Evolutionary conservation across 805 yeast genomes (phyloP).

Genomic region (Komagataella mondaviorum): DNA sequence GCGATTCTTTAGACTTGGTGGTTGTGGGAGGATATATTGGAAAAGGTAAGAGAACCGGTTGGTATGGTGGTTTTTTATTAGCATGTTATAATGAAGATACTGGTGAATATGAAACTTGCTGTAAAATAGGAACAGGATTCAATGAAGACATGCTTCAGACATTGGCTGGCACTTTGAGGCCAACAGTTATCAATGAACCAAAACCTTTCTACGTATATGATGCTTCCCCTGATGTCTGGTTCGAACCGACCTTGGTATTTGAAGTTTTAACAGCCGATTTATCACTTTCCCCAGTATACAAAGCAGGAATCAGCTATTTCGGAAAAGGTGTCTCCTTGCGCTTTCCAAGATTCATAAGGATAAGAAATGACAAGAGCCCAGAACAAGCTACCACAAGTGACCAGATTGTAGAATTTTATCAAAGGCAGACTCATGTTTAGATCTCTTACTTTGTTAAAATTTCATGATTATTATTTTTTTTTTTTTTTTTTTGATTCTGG

Average conservation of each 20-base stretch:
- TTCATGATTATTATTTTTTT: no score
- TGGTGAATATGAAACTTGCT: slow-evolving; percentile 88
- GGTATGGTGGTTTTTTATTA: slow-evolving; percentile 86
- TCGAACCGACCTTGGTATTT: slow-evolving; percentile 73
- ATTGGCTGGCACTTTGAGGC: slow-evolving; percentile 46
- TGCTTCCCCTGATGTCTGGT: slow-evolving; percentile 88
- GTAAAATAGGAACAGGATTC: slow-evolving; percentile 97
- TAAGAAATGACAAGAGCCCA: slow-evolving; percentile 74
- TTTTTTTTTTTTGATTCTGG: no score
- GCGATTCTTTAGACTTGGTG: slow-evolving; percentile 87
- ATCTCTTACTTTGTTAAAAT: neutral
- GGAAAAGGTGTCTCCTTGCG: slow-evolving; percentile 81
- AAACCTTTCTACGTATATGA: slow-evolving; percentile 60
- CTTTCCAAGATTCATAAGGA: slow-evolving; percentile 75
- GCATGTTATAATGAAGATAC: slow-evolving; percentile 86
- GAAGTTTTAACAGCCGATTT: slow-evolving; percentile 89
- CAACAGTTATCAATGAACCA: slow-evolving; percentile 52
- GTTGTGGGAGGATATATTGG: slow-evolving; percentile 93
- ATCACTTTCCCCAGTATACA: slow-evolving; percentile 78
- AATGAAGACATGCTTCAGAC: slow-evolving; percentile 67
- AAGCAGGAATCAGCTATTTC: slow-evolving; percentile 61
- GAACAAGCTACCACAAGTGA: slow-evolving; percentile 83
- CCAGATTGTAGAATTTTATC: slow-evolving; percentile 75
- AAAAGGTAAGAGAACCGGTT: slow-evolving; percentile 87
- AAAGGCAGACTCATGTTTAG: slow-evolving; percentile 39